Conservation (phyloP, 1,284 basidiomycete species). For the Heterobasidion parviporum region DNA sequence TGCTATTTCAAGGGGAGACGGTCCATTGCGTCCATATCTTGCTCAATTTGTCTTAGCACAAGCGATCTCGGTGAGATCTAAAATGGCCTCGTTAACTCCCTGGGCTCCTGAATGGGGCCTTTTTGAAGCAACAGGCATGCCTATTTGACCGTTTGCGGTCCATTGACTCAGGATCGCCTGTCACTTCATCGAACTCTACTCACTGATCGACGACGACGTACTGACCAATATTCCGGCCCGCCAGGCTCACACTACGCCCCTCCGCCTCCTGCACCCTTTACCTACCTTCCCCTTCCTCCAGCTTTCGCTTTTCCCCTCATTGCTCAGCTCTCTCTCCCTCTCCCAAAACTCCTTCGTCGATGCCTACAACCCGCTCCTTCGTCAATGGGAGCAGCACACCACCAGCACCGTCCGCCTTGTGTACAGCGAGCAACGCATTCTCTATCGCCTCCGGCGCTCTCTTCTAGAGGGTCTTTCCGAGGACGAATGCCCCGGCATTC, state of each 20-base stretch:
- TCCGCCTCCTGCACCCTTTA: constrained; percentile 51
- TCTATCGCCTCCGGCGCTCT: constrained; percentile 51
- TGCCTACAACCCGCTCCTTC: constrained; percentile 41
- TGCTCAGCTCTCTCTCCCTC: constrained; percentile 46
- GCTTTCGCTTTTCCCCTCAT: constrained; percentile 39
- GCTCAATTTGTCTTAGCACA: background rate
- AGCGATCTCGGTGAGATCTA: background rate
- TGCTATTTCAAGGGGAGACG: background rate
- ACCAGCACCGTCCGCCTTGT: constrained; percentile 34
- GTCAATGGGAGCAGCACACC: constrained; percentile 50
- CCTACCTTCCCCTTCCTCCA: constrained; percentile 58
- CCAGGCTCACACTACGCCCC: constrained; percentile 48
- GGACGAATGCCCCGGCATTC: constrained; percentile 45
- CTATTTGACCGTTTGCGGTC: background rate
- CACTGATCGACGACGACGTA: constrained; percentile 5
- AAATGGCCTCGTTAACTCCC: background rate
- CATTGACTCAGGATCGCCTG: background rate
- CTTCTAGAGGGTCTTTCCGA: constrained; percentile 49
- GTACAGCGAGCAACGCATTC: constrained; percentile 37
- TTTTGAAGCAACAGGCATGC: background rate
- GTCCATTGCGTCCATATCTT: background rate
- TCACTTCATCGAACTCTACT: background rate
- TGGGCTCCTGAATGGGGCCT: background rate
- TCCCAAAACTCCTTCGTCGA: constrained; percentile 46
- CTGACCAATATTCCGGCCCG: background rate